Evolutionary conservation across 2,329 filamentous ascomycete species (phyloP).

Genomic region (Curvularia verruculosa): DNA sequence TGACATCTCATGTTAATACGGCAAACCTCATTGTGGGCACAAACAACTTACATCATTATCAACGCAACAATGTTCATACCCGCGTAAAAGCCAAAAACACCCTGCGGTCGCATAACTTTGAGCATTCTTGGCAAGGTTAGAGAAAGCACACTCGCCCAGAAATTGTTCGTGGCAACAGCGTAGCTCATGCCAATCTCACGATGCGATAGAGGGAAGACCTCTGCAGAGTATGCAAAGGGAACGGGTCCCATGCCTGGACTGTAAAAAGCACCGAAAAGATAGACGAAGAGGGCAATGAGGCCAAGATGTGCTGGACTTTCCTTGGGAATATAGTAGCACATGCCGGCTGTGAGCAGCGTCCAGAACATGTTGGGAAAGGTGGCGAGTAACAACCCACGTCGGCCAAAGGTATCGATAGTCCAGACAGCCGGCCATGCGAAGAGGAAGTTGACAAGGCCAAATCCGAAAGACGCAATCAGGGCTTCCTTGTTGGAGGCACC

Average conservation of each 20-base stretch:
- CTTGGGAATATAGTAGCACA: conserved; percentile 59
- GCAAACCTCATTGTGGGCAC: background rate
- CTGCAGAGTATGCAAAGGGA: conserved; percentile 50
- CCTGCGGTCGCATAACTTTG: conserved; percentile 56
- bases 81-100: conserved; percentile 67
- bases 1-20: background rate
- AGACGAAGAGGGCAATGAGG: conserved; percentile 63
- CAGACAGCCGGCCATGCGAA: conserved; percentile 65
- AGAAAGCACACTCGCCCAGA: conserved; percentile 64
- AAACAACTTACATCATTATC: conserved; percentile 59
- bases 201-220: conserved; percentile 73
- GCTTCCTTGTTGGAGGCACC: conserved; percentile 51
- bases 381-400: conserved; percentile 57
- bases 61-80: conserved; percentile 66
- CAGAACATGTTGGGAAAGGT: conserved; percentile 60
- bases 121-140: conserved; percentile 68
- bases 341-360: conserved; percentile 55
- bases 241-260: conserved; percentile 58
- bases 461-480: conserved; percentile 64
- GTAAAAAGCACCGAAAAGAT: conserved; percentile 58
- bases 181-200: conserved; percentile 75
- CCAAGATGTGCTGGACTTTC: conserved; percentile 52
- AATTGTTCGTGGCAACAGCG: conserved; percentile 69
- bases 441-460: conserved; percentile 64
- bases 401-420: conserved; percentile 59